Conservation (phyloP, 495 filamentous ascomycete species). For the Parachaetomium inaequale region DNA sequence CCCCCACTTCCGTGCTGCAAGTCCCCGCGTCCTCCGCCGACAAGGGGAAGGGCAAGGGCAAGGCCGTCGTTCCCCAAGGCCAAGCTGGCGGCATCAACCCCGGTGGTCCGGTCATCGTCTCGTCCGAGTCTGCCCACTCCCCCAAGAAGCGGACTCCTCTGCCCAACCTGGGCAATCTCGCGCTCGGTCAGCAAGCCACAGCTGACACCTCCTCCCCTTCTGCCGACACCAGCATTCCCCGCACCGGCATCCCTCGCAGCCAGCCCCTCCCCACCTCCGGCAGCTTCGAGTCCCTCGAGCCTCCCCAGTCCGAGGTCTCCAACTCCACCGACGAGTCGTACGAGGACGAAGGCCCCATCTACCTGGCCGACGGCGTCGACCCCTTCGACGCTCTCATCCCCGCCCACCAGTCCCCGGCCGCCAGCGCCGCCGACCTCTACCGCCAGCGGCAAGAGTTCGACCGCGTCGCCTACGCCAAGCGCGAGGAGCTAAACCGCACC, state of each 20-base stretch:
- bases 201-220: not conserved
- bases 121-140: not conserved
- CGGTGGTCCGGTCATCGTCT: not conserved
- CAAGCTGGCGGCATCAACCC: not conserved
- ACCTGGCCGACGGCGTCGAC: not conserved
- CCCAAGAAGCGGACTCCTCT: not conserved
- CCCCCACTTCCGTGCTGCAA: not conserved
- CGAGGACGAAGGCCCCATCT: conserved; percentile 3
- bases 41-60: conserved; percentile 20
- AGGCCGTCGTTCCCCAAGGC: not conserved
- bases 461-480: conserved; percentile 1
- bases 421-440: conserved; percentile 8
- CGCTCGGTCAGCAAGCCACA: not conserved
- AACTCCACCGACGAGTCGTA: not conserved
- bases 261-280: conserved; percentile 1
- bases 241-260: conserved; percentile 6
- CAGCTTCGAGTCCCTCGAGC: not conserved
- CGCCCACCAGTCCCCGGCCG: not conserved
- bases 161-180: not conserved
- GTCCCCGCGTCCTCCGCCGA: conserved; percentile 5
- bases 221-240: not conserved
- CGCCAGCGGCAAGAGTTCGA: conserved; percentile 8
- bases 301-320: not conserved
- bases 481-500: not conserved
- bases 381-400: not conserved